Conservation (phyloP, 225 moss, liverwort and hornwort genomes). For the Straminergon stramineum region DNA sequence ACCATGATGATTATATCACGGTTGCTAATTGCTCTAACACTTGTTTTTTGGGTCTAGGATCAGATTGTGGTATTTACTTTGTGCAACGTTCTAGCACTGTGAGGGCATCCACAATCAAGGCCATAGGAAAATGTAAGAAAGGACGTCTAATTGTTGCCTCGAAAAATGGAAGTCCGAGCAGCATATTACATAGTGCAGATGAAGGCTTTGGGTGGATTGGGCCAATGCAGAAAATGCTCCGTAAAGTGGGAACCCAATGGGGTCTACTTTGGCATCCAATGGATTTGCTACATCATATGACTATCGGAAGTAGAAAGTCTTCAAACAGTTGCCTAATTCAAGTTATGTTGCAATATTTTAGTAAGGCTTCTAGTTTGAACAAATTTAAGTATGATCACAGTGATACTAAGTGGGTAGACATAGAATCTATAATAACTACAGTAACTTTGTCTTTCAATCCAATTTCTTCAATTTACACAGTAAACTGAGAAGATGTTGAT, state of each 20-base stretch:
- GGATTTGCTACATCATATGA: accelerated
- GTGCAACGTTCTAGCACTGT: not conserved
- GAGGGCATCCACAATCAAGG: accelerated
- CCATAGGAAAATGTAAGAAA: not conserved
- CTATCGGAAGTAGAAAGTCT: accelerated
- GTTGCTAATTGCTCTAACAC: too few species aligned
- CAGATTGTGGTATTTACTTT: too few species aligned
- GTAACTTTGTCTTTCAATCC: not conserved
- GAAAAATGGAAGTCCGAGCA: accelerated
- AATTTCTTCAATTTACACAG: too few species aligned
- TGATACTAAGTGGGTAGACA: not conserved
- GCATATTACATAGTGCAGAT: accelerated
- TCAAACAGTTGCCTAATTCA: accelerated
- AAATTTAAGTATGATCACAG: not conserved
- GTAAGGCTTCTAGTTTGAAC: not conserved
- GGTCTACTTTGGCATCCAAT: accelerated
- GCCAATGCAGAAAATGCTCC: accelerated
- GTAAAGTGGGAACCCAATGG: accelerated
- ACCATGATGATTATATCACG: too few species aligned
- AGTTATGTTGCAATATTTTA: not conserved
- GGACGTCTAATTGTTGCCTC: accelerated
- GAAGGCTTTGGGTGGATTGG: too few species aligned
- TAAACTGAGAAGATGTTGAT: too few species aligned
- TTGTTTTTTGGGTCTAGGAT: not conserved
- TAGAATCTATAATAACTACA: not conserved